Percentiles rank a stretch among this genome's conserved stretches.
Conservation (phyloP, 192 early-diverging fungal species). For the Backusella mclennaniae region DNA sequence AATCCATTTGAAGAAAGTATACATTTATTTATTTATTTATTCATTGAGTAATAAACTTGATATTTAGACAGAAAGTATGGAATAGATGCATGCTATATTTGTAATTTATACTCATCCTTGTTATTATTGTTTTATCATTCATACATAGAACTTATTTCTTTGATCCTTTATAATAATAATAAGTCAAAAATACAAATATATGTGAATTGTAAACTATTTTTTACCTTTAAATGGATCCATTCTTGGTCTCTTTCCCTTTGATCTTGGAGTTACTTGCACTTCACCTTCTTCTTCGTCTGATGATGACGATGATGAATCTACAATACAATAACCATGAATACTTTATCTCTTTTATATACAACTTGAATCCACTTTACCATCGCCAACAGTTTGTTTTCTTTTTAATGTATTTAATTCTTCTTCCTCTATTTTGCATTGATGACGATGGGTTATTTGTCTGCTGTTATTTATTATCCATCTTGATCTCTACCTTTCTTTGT, state of each 20-base stretch:
- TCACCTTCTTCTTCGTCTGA: constrained; percentile 14
- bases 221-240: constrained; percentile 23
- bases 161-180: background rate
- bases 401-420: background rate
- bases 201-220: background rate
- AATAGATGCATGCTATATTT: no score
- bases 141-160: no score
- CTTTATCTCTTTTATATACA: background rate
- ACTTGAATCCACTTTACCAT: background rate
- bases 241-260: constrained; percentile 3
- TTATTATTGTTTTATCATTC: no score
- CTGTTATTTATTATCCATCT: background rate
- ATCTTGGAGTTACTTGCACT: background rate
- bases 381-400: background rate
- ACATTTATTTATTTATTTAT: background rate
- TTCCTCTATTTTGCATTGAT: background rate
- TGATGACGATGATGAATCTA: background rate
- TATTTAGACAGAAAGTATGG: no score
- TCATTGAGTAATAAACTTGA: no score
- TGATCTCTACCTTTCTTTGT: background rate
- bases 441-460: background rate
- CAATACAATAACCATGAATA: background rate
- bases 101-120: no score
- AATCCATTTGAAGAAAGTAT: background rate
- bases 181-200: background rate